These are phyloP conservation scores for Pyrenochaeta sp. DNA, from an alignment of 2,329 filamentous ascomycete genomes.

Conservation along the genomic window DNA sequence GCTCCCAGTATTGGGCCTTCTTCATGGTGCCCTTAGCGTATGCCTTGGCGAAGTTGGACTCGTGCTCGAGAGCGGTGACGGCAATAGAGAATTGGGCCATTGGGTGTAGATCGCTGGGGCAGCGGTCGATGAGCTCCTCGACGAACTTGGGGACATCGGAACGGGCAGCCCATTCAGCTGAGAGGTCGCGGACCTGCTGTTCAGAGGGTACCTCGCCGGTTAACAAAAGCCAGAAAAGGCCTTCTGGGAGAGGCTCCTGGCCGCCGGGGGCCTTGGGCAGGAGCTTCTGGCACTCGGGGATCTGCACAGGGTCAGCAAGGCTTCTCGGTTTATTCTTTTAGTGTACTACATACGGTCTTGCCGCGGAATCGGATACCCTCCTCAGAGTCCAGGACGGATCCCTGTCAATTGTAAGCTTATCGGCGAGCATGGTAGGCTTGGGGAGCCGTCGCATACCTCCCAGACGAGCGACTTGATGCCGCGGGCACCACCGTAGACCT, in stretches of 20 bases:
- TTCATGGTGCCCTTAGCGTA: constrained; percentile 94
- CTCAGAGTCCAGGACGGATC: constrained; percentile 94
- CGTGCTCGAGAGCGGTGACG: constrained; percentile 97
- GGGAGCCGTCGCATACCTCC: constrained; percentile 63
- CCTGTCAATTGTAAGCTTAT: constrained; percentile 17
- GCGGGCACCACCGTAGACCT: constrained; percentile 98
- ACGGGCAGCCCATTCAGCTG: constrained; percentile 97
- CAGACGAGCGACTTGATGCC: constrained; percentile 98
- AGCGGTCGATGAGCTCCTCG: constrained; percentile 99
- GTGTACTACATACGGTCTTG: constrained; percentile 72
- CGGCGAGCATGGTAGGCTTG: constrained; percentile 46
- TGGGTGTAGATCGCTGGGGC: constrained; percentile 97
- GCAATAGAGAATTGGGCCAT: constrained; percentile 99
- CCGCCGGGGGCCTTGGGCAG: constrained; percentile 97
- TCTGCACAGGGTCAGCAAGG: constrained; percentile 58
- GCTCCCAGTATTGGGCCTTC: constrained; percentile 99
- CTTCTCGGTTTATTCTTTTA: constrained; percentile 5
- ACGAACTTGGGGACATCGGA: constrained; percentile 97
- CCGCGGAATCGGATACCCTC: constrained; percentile 99
- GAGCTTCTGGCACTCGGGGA: constrained; percentile 97
- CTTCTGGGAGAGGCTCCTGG: constrained; percentile 96
- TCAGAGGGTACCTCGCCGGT: constrained; percentile 97
- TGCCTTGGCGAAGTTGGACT: constrained; percentile 96
- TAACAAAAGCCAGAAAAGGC: constrained; percentile 99
- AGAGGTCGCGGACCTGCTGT: constrained; percentile 98